Conservation (phyloP, 1,284 basidiomycete genomes). For the Meripilus lineatus region DNA sequence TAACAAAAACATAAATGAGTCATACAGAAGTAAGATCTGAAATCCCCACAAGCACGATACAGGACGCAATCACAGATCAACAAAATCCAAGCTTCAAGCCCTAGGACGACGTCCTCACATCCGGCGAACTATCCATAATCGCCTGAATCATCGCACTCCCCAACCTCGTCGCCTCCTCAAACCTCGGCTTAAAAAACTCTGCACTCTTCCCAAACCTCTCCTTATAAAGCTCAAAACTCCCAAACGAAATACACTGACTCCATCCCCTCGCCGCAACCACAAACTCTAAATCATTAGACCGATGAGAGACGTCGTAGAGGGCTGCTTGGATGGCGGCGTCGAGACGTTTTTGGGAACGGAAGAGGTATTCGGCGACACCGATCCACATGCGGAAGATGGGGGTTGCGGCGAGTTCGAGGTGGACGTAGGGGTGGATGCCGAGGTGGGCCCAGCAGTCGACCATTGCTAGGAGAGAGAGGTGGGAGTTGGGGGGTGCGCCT, state of each 20-base stretch:
- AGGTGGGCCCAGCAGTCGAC: slow-evolving; percentile 96
- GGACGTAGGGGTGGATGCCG: slow-evolving; percentile 84
- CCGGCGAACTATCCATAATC: slow-evolving; percentile 54
- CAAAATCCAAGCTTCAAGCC: no score
- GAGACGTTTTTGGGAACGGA: slow-evolving; percentile 63
- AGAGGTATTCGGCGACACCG: slow-evolving; percentile 95
- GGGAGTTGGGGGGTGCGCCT: slow-evolving; percentile 67
- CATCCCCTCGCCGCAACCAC: slow-evolving; percentile 94
- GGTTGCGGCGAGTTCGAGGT: slow-evolving; percentile 92
- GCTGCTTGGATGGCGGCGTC: slow-evolving; percentile 75
- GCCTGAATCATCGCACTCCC: slow-evolving; percentile 92
- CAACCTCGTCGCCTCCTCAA: slow-evolving; percentile 80
- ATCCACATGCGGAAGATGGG: slow-evolving; percentile 97
- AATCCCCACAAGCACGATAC: no score
- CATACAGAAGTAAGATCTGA: no score
- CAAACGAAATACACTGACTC: slow-evolving; percentile 93
- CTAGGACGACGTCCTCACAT: neutral
- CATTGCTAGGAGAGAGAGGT: slow-evolving; percentile 96
- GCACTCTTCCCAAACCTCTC: slow-evolving; percentile 80
- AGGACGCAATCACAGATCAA: no score
- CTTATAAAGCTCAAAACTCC: slow-evolving; percentile 87
- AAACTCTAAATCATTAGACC: slow-evolving; percentile 92
- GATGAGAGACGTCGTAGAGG: slow-evolving; percentile 75
- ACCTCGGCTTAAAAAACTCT: slow-evolving; percentile 82
- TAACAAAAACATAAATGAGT: no score